Base-by-base conservation (phyloP, 495 filamentous ascomycete species). In the Parmelia sp. region DNA sequence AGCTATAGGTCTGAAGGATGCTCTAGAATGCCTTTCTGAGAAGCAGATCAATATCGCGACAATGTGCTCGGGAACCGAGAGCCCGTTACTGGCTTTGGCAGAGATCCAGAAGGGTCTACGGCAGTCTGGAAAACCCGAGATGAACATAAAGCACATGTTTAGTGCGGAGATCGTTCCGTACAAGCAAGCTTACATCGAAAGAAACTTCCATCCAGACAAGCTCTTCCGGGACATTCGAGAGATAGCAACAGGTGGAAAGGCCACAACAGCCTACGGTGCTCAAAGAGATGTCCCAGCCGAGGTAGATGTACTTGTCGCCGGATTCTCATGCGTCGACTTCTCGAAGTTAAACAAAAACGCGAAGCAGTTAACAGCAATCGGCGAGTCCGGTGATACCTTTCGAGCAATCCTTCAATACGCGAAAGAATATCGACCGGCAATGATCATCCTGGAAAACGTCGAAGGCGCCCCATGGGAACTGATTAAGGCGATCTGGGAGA, bases 1-100 rank as follows among this genome's bases (percentile, higher is more conserved):
- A 4, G 17, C 27, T 3, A 51, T 4, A 17, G 11, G 10, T 51
- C 14, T 27, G 25, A 10, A 5, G 14, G 6, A 27, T 5, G 47
- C 47, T 1, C 4, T 51, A 12, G 12, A 51, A 6, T 1, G 0
- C 6, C 47, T 51, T 14, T 29, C 47, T 27, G 12, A 15, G 0
- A 51, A 29, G 25, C 23, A 36, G 23, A 53, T 62, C n/a, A 39
- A 51, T 3, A 80, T 93, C 29, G 90, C 81, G 2, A 96, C 91
- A 0, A 83, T 92, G 71, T 96, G 90, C 69, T 92, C 89, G 15
- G 91, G 91, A 6, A 94, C 90, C 0, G 91, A 96, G 67, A 85
- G 84, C 35, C 91, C 91, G 15, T 73, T 96, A 10, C 75, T 92
- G 4, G 87, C 87, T 0, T 69, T 92, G 47, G 75, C 83, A 45